Evolutionary conservation across 768 basidiomycete species (phyloP), one percentile per base, ranked within the genome.

Genomic region (Russula sp.): DNA sequence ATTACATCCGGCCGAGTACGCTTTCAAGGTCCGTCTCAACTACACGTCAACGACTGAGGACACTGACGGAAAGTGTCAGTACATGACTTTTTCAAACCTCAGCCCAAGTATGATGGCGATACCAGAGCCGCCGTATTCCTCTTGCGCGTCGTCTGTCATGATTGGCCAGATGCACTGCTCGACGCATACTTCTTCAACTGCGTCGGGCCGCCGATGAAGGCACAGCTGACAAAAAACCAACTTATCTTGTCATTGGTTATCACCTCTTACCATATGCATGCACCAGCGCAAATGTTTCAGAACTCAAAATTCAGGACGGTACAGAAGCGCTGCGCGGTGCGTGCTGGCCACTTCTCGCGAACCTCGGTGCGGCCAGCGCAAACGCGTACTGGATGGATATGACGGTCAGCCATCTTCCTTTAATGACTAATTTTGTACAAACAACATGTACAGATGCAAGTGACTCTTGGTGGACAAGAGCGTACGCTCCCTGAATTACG

Each of bases 61-160:
- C 24, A 32, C 52, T 64, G 46, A 54, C 51, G 3, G 16, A 36
- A 10, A 57, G 16, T 44, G 51, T 44, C 57, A 84, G 87, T 80
- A 1, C 89, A 92, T 69, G 88, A 91, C 75, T 92, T 91, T 72
- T 91, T 92, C 72, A 81, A 78, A 5, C 81, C 84, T 0, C 90
- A 92, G 53, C 63, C 63, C 13, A 2, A 2, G 49, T 54, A 32
- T 59, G 59, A 57, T 7, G 59, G 14, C 18, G 34, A 48, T 71
- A 78, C 57, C 73, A 81, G 58, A 78, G 87, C 64, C 8, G 81
- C 87, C 0, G 83, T 90, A 7, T 92, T 86, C 71, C 77, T 91
- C 38, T 76, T 90, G 34, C 83, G 89, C 26, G 84, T 86, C 22
- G 81, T 90, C 44, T 77, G 89, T 38, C 90, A 92, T 69, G 90